Evolutionary conservation across 169 alveolate species (phyloP), one percentile per base, ranked within the genome.

Genomic region (Amoebophrya sp.): DNA sequence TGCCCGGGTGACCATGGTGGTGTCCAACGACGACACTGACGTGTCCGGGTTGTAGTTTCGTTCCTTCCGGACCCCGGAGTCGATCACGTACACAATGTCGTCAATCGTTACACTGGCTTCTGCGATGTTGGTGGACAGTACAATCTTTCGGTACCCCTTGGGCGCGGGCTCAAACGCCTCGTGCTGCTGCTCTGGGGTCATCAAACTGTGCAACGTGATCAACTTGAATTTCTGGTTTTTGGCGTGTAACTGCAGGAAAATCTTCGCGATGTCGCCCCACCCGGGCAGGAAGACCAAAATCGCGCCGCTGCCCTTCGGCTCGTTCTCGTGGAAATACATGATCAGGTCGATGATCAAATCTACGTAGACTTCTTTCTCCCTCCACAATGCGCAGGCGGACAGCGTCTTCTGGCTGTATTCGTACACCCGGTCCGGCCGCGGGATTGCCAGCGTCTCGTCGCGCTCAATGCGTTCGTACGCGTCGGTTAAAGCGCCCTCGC

Each of bases 181-280:
- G 77, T 92, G 93, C 90, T 92, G 93, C 91, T 92, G 93, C 77
- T 92, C 93, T 0, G 93, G 93, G 29, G 93, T 92, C 93, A 92
- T 92, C 92, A 92, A 47, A 33, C 90, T 53, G 92, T 92, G 93
- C 90, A 92, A 47, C 33, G 93, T 92, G 92, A 92, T 92, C 88
- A 92, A 89, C 35, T n/a, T 23, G 39, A 77, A 77, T 23, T 23
- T 23, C 7, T 77, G 89, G 23, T 32, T 32, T 77, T 32, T 77
- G 89, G 89, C 32, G 90, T 89, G 89, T 41, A 92, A 77, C 77
- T 90, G 92, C 77, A 92, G 88, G 93, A 40, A 92, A 39, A 77
- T 89, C 90, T 92, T 92, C 90, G 93, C 39, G 90, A 92, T 92
- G 92, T 92, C 93, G 39, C 93, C 93, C 93, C 93, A 92, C 39